Conservation (phyloP, 257 asterid genomes). For the Apocynum venetum region DNA sequence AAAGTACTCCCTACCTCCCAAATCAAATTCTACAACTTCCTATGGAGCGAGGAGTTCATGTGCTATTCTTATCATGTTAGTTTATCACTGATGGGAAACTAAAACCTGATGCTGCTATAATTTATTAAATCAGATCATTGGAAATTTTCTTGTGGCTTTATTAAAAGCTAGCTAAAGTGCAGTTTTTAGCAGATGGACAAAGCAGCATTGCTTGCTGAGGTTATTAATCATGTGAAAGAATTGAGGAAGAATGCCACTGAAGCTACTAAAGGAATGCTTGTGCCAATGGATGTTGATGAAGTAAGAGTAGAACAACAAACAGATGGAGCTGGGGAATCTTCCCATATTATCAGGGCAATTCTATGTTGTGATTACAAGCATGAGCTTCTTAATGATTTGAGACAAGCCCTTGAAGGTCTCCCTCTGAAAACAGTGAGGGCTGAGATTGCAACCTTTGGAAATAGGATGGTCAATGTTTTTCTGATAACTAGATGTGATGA, state of each 20-base stretch:
- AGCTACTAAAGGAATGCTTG: conserved; percentile 52
- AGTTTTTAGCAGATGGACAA: conserved; percentile 62
- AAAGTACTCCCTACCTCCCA: background rate
- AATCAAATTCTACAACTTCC: background rate
- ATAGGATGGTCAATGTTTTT: conserved; percentile 65
- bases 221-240: conserved; percentile 52
- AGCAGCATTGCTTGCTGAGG: conserved; percentile 79
- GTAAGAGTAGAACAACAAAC: conserved; percentile 53
- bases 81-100: background rate
- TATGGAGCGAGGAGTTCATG: background rate
- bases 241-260: conserved; percentile 41
- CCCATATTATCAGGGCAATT: conserved; percentile 52
- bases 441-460: conserved; percentile 74
- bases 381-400: conserved; percentile 54
- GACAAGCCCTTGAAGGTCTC: conserved; percentile 58
- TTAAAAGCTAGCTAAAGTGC: conserved; percentile 3
- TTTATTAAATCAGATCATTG: background rate
- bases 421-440: conserved; percentile 53
- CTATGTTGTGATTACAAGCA: conserved; percentile 73
- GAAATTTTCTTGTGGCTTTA: background rate
- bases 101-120: background rate
- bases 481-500: conserved; percentile 39
- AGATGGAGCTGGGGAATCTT: conserved; percentile 26
- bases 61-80: background rate
- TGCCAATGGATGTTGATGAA: conserved; percentile 72